Evolutionary conservation across 2,329 filamentous ascomycete genomes (phyloP).

Genomic region (Davidsoniella eucalypti): DNA sequence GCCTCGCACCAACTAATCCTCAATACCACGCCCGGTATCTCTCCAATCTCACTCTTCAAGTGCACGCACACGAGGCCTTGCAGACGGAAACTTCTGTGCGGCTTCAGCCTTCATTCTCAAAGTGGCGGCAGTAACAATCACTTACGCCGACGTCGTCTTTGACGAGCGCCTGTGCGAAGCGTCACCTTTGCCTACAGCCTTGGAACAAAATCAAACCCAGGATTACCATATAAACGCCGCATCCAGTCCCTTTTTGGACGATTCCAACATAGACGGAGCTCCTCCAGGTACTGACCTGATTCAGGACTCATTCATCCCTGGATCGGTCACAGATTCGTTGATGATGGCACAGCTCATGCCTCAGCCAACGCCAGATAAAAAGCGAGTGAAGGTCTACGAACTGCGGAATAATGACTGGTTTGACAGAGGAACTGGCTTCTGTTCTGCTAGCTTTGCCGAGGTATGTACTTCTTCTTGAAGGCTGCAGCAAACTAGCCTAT

Average conservation of each 20-base stretch:
- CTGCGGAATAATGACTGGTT: conserved; percentile 98
- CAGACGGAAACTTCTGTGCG: conserved; percentile 8
- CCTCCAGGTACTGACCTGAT: conserved; percentile 1
- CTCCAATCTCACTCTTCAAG: neutral
- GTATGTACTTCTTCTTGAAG: conserved; percentile 33
- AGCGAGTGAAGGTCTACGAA: conserved; percentile 96
- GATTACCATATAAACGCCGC: conserved; percentile 5
- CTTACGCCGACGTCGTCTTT: conserved; percentile 11
- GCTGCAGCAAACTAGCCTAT: neutral
- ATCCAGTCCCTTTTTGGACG: neutral
- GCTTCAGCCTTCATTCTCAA: conserved; percentile 5
- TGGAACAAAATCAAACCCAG: neutral
- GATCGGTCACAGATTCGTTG: conserved; percentile 37
- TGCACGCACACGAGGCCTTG: neutral
- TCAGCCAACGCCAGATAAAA: conserved; percentile 48
- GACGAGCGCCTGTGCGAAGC: conserved; percentile 12
- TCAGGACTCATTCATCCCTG: conserved; percentile 7
- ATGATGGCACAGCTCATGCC: conserved; percentile 58
- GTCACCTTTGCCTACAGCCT: neutral
- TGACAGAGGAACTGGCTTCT: conserved; percentile 92
- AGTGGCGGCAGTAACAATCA: conserved; percentile 9
- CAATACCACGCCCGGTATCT: no score
- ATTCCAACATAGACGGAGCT: neutral
- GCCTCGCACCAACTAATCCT: no score
- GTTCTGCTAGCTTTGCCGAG: conserved; percentile 57